These are phyloP conservation scores for Starmerella vitae DNA, from an alignment of 805 yeast genomes.

Conservation along the genomic window DNA sequence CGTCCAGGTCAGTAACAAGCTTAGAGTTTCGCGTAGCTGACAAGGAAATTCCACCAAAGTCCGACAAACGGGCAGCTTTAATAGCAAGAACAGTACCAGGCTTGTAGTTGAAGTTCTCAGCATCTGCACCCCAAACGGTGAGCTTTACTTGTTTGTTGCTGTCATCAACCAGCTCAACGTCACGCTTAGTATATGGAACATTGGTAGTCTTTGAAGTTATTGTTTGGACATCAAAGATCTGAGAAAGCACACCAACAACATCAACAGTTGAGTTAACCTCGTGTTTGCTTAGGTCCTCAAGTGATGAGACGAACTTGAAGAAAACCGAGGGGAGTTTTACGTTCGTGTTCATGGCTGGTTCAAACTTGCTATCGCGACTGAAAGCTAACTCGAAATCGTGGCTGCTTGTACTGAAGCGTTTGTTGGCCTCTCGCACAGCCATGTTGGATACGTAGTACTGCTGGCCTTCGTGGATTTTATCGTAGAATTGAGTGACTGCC, in stretches of 20 bases:
- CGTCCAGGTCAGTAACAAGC: constrained; percentile 69
- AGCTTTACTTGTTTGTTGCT: constrained; percentile 59
- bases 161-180: constrained; percentile 73
- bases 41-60: constrained; percentile 74
- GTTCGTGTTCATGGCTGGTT: constrained; percentile 41
- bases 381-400: constrained; percentile 81
- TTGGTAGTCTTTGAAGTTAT: constrained; percentile 80
- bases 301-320: constrained; percentile 57
- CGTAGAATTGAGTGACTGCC: constrained; percentile 64
- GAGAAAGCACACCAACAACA: constrained; percentile 74
- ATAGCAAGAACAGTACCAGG: constrained; percentile 62
- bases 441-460: constrained; percentile 80
- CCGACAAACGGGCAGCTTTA: constrained; percentile 80
- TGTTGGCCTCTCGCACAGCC: constrained; percentile 68
- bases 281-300: constrained; percentile 39
- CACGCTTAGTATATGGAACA: constrained; percentile 84
- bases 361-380: constrained; percentile 65
- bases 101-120: constrained; percentile 59
- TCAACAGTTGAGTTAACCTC: constrained; percentile 52
- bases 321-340: constrained; percentile 56
- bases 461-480: constrained; percentile 71
- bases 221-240: constrained; percentile 60
- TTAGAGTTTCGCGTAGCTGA: constrained; percentile 70
- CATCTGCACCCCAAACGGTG: constrained; percentile 85
- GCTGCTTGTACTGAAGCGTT: constrained; percentile 66